These are phyloP conservation scores for Daldinia sp. DNA, from an alignment of 2,329 filamentous ascomycete species.

Conservation along the genomic window DNA sequence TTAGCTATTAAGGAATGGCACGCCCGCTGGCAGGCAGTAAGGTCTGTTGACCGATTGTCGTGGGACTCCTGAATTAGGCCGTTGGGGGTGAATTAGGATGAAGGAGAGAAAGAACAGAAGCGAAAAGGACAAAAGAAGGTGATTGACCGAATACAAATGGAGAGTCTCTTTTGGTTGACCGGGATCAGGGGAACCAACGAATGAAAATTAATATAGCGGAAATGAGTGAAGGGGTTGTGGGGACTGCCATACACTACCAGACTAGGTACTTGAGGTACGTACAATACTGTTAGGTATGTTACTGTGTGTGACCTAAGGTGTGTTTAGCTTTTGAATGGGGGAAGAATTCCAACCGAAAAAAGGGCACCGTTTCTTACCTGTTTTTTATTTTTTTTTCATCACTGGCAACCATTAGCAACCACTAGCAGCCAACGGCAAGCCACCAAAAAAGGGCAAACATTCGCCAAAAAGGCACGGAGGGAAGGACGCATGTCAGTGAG, in stretches of 20 bases:
- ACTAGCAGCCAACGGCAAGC: background rate
- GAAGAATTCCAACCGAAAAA: conserved; percentile 28
- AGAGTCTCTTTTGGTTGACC: conserved; percentile 25
- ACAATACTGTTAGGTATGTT: too few species aligned
- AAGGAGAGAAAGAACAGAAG: conserved; percentile 43
- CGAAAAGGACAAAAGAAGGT: conserved; percentile 37
- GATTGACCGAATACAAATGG: conserved; percentile 37
- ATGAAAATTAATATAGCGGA: conserved; percentile 46
- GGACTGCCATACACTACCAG: conserved; percentile 27
- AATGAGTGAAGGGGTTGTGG: conserved; percentile 48
- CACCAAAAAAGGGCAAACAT: conserved; percentile 1
- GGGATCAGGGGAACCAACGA: conserved; percentile 42
- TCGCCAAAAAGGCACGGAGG: conserved; percentile 20
- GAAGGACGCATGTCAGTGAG: conserved; percentile 17
- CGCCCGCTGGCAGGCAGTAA: conserved; percentile 64
- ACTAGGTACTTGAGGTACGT: too few species aligned
- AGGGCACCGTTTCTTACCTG: conserved; percentile 40
- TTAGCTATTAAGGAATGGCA: conserved; percentile 61
- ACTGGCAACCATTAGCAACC: too few species aligned
- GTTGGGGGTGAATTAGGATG: conserved; percentile 42
- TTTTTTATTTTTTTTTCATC: too few species aligned
- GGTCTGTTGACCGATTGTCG: conserved; percentile 50
- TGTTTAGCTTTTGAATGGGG: conserved; percentile 16
- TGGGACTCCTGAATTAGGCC: conserved; percentile 43
- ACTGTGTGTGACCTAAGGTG: too few species aligned